These are phyloP conservation scores for Claviceps africana DNA, from an alignment of 2,329 filamentous ascomycete genomes.

Conservation along the genomic window DNA sequence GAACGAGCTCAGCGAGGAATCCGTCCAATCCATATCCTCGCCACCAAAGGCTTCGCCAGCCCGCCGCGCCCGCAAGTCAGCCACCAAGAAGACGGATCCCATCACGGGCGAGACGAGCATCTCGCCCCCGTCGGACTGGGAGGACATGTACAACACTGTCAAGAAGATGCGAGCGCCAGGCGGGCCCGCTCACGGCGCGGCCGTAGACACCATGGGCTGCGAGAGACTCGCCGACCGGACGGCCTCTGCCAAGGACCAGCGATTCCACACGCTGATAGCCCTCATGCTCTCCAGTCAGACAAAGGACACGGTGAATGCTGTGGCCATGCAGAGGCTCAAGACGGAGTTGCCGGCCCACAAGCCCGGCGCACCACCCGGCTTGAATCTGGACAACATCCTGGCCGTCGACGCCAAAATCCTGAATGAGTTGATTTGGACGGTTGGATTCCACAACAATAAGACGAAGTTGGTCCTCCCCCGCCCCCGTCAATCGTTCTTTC, in stretches of 20 bases:
- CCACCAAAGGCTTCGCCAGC: conserved; percentile 14
- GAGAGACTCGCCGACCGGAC: conserved; percentile 51
- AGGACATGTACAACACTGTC: conserved; percentile 63
- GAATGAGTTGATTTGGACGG: conserved; percentile 66
- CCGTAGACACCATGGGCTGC: conserved; percentile 97
- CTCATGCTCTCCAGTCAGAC: conserved; percentile 90
- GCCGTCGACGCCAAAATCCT: conserved; percentile 49
- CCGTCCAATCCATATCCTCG: conserved; percentile 12
- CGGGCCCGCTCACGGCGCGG: conserved; percentile 52
- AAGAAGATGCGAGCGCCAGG: conserved; percentile 56
- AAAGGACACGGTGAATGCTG: conserved; percentile 80
- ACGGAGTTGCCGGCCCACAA: conserved; percentile 48
- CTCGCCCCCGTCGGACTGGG: conserved; percentile 67
- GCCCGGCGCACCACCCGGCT: conserved; percentile 31
- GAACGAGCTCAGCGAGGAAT: conserved; percentile 22
- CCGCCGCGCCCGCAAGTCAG: conserved; percentile 29
- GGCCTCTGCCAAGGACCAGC: conserved; percentile 40
- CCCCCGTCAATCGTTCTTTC: background rate
- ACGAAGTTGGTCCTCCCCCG: conserved; percentile 37
- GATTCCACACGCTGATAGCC: conserved; percentile 76
- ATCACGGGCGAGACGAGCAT: conserved; percentile 25
- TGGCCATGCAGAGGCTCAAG: conserved; percentile 67
- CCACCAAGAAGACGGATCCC: conserved; percentile 27
- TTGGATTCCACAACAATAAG: conserved; percentile 93
- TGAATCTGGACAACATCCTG: conserved; percentile 68